These are phyloP conservation scores for Irpex sp. DNA, from an alignment of 1,284 basidiomycete species.

Conservation along the genomic window DNA sequence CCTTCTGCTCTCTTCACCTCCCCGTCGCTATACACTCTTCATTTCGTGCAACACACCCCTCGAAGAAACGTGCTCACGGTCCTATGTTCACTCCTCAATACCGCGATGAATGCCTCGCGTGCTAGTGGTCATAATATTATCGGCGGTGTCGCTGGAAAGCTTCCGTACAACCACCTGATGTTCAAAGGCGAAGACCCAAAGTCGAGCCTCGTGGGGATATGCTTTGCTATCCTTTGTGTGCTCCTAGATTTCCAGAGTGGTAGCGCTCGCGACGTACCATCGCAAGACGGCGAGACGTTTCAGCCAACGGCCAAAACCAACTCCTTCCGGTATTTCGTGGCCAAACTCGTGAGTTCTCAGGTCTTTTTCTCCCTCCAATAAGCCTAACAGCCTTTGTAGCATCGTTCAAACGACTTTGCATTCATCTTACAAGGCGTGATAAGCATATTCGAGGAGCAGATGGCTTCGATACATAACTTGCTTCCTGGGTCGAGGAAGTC, in stretches of 20 bases:
- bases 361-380: no score
- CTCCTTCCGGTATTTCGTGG: constrained; percentile 85
- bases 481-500: constrained; percentile 82
- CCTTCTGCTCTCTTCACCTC: constrained; percentile 66
- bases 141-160: constrained; percentile 58
- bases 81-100: constrained; percentile 89
- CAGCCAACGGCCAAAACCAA: constrained; percentile 73
- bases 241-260: constrained; percentile 83
- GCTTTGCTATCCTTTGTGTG: constrained; percentile 72
- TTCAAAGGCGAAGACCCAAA: constrained; percentile 82
- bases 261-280: constrained; percentile 49
- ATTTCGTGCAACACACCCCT: constrained; percentile 74
- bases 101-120: constrained; percentile 68
- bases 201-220: constrained; percentile 65
- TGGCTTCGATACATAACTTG: constrained; percentile 68
- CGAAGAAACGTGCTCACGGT: constrained; percentile 82
- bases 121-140: constrained; percentile 45
- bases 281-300: constrained; percentile 37
- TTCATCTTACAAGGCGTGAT: constrained; percentile 78
- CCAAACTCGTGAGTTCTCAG: constrained; percentile 66
- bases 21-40: constrained; percentile 72
- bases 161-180: constrained; percentile 89
- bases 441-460: constrained; percentile 71
- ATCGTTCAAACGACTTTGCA: constrained; percentile 83
- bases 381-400: constrained; percentile 40